These are phyloP conservation scores for Cryptosporidium baileyi DNA, from an alignment of 169 alveolate species.

Conservation along the genomic window DNA sequence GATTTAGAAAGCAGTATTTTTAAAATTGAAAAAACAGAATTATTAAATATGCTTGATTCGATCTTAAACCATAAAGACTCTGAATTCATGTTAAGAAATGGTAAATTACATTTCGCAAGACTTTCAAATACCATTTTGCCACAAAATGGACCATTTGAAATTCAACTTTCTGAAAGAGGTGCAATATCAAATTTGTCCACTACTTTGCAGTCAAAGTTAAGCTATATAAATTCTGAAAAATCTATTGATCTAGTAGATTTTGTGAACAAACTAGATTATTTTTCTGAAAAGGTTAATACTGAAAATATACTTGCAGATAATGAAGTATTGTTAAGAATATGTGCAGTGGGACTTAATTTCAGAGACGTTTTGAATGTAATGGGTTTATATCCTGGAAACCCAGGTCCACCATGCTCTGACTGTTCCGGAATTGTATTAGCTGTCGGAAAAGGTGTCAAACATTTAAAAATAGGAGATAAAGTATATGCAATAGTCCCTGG, in stretches of 20 bases:
- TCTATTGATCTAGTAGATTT: neutral
- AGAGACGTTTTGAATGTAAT: constrained; percentile 74
- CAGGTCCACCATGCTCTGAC: constrained; percentile 69
- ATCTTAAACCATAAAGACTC: constrained; percentile 10
- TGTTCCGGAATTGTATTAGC: constrained; percentile 60
- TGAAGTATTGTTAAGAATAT: constrained; percentile 72
- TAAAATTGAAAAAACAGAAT: neutral
- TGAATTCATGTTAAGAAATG: constrained; percentile 22
- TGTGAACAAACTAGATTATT: neutral
- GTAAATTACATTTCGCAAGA: constrained; percentile 3
- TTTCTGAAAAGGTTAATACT: neutral
- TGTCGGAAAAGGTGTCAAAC: constrained; percentile 42
- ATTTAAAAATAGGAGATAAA: constrained; percentile 58
- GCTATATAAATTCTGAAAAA: constrained; percentile 1
- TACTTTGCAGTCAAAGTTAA: neutral
- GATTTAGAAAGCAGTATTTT: neutral
- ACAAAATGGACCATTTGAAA: constrained; percentile 12
- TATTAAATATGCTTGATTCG: neutral
- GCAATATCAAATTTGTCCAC: constrained; percentile 35
- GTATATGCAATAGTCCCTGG: constrained; percentile 71
- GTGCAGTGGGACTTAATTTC: constrained; percentile 77
- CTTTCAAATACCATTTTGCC: neutral
- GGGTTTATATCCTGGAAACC: constrained; percentile 65
- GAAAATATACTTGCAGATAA: neutral
- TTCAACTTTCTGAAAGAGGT: constrained; percentile 44